These are phyloP conservation scores for Apophysomyces variabilis DNA, from an alignment of 371 early-diverging fungal species.

Conservation along the genomic window DNA sequence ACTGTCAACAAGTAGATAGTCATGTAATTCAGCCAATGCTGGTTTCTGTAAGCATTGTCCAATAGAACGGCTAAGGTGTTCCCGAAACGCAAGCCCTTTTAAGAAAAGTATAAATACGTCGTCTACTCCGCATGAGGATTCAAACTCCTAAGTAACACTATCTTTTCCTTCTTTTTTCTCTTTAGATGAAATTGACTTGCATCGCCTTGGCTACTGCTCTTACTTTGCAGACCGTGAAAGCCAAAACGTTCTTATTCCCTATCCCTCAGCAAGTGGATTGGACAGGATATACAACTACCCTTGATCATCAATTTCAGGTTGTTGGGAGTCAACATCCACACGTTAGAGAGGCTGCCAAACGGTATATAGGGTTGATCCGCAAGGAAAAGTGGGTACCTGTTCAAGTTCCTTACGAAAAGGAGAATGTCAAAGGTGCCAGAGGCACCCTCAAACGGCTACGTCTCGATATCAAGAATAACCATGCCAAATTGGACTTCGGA, in stretches of 20 bases:
- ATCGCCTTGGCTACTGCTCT: constrained; percentile 28
- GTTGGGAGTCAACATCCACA: constrained; percentile 26
- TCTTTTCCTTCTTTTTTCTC: constrained; percentile 11
- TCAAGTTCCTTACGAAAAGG: constrained; percentile 25
- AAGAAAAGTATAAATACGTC: too few species aligned
- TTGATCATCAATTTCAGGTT: constrained; percentile 31
- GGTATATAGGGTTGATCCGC: constrained; percentile 37
- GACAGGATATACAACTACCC: constrained; percentile 33
- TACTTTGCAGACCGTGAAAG: constrained; percentile 27
- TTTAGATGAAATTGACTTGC: constrained; percentile 37
- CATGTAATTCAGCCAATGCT: too few species aligned
- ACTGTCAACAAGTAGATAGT: too few species aligned
- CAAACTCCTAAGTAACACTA: background rate
- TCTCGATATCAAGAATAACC: constrained; percentile 38
- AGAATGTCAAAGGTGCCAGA: background rate
- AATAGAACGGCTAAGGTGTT: too few species aligned
- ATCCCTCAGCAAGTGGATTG: constrained; percentile 47
- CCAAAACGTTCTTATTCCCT: constrained; percentile 45
- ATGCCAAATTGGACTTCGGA: constrained; percentile 40
- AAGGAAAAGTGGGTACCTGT: constrained; percentile 50
- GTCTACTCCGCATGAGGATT: background rate
- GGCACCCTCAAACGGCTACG: constrained; percentile 22
- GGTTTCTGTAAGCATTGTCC: too few species aligned
- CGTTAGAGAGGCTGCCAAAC: constrained; percentile 42
- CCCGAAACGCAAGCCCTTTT: too few species aligned